A percentile compares a stretch with the other conserved stretches of the same genome.
phyloP scores from a whole-genome alignment of 768 basidiomycete genomes.

The Candolleomyces efflorescens region DNA sequence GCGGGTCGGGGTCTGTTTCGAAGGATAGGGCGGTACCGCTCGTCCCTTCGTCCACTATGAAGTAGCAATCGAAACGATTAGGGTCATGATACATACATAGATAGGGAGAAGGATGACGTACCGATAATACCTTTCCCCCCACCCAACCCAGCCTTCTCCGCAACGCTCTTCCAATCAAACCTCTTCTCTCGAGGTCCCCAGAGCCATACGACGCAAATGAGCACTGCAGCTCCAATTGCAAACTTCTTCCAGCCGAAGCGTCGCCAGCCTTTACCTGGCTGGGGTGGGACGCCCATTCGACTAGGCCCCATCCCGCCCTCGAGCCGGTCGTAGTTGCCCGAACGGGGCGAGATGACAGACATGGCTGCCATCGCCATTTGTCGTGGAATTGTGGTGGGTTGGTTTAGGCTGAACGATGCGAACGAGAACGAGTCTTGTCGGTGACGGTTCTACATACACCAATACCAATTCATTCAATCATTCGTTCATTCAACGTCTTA shows the following conservation, averaged over 20 bases:
- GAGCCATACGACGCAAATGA: conserved; percentile 63
- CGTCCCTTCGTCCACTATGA: background rate
- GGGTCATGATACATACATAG: conserved; percentile 1
- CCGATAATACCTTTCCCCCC: conserved; percentile 9
- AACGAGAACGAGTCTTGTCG: background rate
- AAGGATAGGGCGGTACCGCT: conserved; percentile 46
- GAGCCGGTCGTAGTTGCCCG: conserved; percentile 52
- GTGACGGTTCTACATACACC: background rate
- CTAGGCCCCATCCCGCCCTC: conserved; percentile 57
- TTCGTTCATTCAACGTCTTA: too few species aligned
- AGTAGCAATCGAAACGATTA: too few species aligned
- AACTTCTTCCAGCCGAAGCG: conserved; percentile 64
- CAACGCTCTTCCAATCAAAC: conserved; percentile 13
- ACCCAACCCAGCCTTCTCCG: conserved; percentile 15
- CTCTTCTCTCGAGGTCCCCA: conserved; percentile 48
- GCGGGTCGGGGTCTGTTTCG: conserved; percentile 70
- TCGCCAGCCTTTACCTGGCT: conserved; percentile 6
- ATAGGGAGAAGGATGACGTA: background rate
- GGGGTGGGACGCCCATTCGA: conserved; percentile 16
- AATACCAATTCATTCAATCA: too few species aligned
- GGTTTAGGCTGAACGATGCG: background rate
- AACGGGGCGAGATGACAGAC: conserved; percentile 30
- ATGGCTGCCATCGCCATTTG: conserved; percentile 9
- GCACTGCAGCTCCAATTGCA: conserved; percentile 49
- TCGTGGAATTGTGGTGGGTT: background rate